A percentile compares a stretch with the other conserved stretches of the same genome.
Conservation (phyloP, 2,329 filamentous ascomycete species). For the Arachnomyces sp. region DNA sequence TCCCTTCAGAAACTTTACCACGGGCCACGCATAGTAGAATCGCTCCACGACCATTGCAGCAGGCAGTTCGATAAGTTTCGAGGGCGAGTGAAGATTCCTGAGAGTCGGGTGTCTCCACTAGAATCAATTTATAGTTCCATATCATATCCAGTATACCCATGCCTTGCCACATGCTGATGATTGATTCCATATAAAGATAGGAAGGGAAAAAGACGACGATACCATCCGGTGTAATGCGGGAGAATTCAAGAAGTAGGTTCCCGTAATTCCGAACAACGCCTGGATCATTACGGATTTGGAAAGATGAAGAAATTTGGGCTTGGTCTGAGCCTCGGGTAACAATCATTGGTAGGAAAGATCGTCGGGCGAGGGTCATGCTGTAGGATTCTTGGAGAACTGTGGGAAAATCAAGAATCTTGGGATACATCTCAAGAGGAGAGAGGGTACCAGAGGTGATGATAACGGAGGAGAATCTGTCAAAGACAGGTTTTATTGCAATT, state of each 20-base stretch:
- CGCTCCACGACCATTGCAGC: conserved; percentile 91
- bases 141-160: conserved; percentile 97
- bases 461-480: conserved; percentile 93
- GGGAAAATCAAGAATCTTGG: conserved; percentile 91
- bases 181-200: conserved; percentile 98
- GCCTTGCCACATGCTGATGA: conserved; percentile 98
- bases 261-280: conserved; percentile 97
- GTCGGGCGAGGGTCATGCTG: conserved; percentile 85
- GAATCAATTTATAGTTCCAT: conserved; percentile 97
- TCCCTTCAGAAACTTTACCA: conserved; percentile 94
- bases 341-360: conserved; percentile 97
- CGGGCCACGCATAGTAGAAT: conserved; percentile 90
- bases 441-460: conserved; percentile 98
- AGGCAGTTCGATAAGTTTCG: conserved; percentile 94
- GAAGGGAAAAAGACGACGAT: conserved; percentile 99
- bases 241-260: conserved; percentile 85
- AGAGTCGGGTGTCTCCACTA: conserved; percentile 94
- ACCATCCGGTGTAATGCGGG: conserved; percentile 89
- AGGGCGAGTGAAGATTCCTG: conserved; percentile 93
- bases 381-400: conserved; percentile 96
- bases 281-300: conserved; percentile 90
- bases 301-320: conserved; percentile 82
- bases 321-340: conserved; percentile 93
- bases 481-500: conserved; percentile 95
- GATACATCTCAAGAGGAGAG: conserved; percentile 96